Base-by-base conservation (phyloP, 2,329 filamentous ascomycete genomes). In the Ceratocystis colombiana region DNA sequence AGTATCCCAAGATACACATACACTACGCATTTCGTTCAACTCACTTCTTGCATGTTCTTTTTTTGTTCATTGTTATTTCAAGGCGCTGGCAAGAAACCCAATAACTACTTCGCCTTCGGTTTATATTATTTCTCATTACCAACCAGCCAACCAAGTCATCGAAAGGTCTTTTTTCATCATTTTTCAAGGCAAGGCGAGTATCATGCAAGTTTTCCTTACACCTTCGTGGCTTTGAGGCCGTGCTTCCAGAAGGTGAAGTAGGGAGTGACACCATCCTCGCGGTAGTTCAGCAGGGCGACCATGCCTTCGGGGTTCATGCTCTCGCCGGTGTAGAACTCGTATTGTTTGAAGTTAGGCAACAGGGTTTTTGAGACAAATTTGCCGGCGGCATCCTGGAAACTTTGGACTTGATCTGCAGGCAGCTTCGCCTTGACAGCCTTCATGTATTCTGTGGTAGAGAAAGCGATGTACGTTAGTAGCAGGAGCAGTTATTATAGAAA, bases 261-360 rank as follows among this genome's bases (percentile, higher is more conserved):
- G 68, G 94, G 94, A 66, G 93, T 97, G 72, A 88, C 77, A 77
- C 94, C 94, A 73, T 97, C 94, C 77, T 96, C 92, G 73, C 94
- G 93, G 85, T 96, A 99, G 84, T 96, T 95, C 76, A 96, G 88
- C 71, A 96, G 89, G 71, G 92, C 82, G 73, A 96, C 82, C 94
- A 96, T 96, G 81, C 88, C 92, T 74, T 96, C 89, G 73, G 88
- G 87, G 79, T 95, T 85, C 90, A 96, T 95, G 73, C 85, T 88
- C 82, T 94, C 87, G 80, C 93, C 92, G 73, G 88, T 90, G 79
- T 88, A 89, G 79, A 96, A 93, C 78, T 97, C 93, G 77, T 88
- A 96, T 82, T 97, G 90, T 82, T 96, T 92, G 84, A 96, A 96
- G 80, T 90, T 93, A 76, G 75, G 79, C 68, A 88, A 80, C 71